phyloP scores from a whole-genome alignment of 2,329 filamentous ascomycete species.

The Xylaria sp. region DNA sequence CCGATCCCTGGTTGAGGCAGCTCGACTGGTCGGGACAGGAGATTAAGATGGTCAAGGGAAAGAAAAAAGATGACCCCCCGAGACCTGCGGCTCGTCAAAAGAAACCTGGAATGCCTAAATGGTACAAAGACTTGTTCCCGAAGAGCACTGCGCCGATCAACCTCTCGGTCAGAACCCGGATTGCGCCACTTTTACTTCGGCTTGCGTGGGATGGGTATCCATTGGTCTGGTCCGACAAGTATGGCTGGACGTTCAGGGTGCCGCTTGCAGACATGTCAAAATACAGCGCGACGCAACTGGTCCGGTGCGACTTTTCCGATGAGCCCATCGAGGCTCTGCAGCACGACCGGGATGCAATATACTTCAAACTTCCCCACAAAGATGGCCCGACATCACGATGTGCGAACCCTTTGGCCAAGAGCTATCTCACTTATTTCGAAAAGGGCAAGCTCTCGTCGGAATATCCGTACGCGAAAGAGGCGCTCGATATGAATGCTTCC shows the following conservation, averaged over 20 bases:
- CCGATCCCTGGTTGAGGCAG: slow-evolving; percentile 89
- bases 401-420: slow-evolving; percentile 85
- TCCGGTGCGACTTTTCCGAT: slow-evolving; percentile 74
- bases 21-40: slow-evolving; percentile 96
- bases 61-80: slow-evolving; percentile 80
- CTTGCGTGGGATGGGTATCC: slow-evolving; percentile 89
- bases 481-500: slow-evolving; percentile 96
- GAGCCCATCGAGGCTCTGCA: slow-evolving; percentile 69
- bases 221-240: slow-evolving; percentile 87
- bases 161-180: slow-evolving; percentile 82
- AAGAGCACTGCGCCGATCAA: slow-evolving; percentile 70
- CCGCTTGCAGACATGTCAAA: slow-evolving; percentile 61
- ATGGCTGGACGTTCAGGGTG: slow-evolving; percentile 91
- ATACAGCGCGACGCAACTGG: slow-evolving; percentile 73
- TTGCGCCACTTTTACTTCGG: slow-evolving; percentile 82
- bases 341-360: slow-evolving; percentile 67
- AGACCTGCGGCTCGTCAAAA: slow-evolving; percentile 83
- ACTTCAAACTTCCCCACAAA: slow-evolving; percentile 96
- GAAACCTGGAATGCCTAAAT: slow-evolving; percentile 89
- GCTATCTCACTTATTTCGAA: slow-evolving; percentile 89
- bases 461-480: slow-evolving; percentile 88
- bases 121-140: slow-evolving; percentile 90
- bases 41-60: slow-evolving; percentile 86
- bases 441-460: slow-evolving; percentile 85
- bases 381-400: slow-evolving; percentile 87